Evolutionary conservation across 768 basidiomycete species (phyloP).

Genomic region (Phlebiopsis flavidoalba): DNA sequence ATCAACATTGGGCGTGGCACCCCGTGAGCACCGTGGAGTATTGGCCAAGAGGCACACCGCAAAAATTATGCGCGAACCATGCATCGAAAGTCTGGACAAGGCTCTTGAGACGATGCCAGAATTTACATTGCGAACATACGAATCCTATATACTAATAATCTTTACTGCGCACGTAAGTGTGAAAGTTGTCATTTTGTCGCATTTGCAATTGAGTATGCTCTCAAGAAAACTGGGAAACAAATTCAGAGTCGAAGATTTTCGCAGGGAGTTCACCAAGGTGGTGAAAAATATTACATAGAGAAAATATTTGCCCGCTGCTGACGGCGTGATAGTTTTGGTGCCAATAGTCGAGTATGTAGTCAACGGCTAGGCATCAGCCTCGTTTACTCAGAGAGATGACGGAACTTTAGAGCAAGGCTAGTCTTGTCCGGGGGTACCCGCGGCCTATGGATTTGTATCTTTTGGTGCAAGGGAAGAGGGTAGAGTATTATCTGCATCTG

Average conservation of each 20-base stretch:
- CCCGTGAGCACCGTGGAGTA: constrained; percentile 3
- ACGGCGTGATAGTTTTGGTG: neutral
- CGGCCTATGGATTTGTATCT: neutral
- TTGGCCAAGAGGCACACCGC: constrained; percentile 10
- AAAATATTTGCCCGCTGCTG: neutral
- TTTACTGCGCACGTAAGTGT: constrained; percentile 10
- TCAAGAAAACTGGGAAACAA: neutral
- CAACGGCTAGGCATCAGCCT: neutral
- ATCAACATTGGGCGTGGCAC: neutral
- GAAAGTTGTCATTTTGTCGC: too few species aligned
- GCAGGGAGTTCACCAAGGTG: neutral
- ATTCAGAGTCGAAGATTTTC: neutral
- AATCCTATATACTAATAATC: constrained; percentile 6
- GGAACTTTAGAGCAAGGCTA: neutral
- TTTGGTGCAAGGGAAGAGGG: neutral
- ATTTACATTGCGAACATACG: constrained; percentile 4
- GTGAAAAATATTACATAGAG: too few species aligned
- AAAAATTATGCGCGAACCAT: neutral
- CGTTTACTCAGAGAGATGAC: neutral
- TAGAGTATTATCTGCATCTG: neutral
- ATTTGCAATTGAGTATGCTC: neutral
- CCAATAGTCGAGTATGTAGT: neutral
- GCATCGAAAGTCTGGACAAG: neutral
- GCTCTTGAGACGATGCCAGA: neutral
- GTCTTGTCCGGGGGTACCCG: neutral